phyloP scores from a whole-genome alignment of 495 filamentous ascomycete genomes.

The Choiromyces venosus region DNA sequence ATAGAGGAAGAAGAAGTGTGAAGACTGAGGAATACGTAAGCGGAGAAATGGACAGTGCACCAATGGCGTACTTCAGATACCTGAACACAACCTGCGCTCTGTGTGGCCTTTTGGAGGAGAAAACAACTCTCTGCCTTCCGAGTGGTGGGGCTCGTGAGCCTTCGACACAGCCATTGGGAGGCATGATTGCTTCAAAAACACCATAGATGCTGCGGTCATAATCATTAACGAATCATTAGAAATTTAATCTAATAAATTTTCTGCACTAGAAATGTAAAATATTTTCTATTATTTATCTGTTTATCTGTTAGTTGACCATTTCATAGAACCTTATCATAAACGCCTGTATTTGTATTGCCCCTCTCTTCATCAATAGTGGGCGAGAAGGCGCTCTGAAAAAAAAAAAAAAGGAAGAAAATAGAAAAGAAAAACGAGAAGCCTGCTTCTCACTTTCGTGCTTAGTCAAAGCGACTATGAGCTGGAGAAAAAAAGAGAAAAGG shows the following conservation, averaged over 20 bases:
- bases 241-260: neutral
- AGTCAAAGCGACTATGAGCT: neutral
- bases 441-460: neutral
- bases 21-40: neutral
- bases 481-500: neutral
- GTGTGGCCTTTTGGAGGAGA: neutral
- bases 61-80: neutral
- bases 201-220: neutral
- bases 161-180: neutral
- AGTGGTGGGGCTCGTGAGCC: neutral
- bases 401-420: neutral
- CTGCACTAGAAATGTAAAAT: neutral
- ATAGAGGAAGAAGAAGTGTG: neutral
- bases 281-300: neutral
- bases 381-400: neutral
- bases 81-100: neutral
- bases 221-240: neutral
- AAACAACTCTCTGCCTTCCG: neutral
- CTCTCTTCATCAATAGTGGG: neutral
- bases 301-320: neutral
- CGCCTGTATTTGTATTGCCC: neutral
- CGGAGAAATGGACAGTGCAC: neutral
- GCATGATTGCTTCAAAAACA: neutral
- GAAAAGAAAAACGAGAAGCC: neutral
- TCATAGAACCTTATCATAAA: neutral